A percentile compares a stretch with the other conserved stretches of the same genome.
Conservation (phyloP, 2,329 filamentous ascomycete species). For the Neobulgaria alba region DNA sequence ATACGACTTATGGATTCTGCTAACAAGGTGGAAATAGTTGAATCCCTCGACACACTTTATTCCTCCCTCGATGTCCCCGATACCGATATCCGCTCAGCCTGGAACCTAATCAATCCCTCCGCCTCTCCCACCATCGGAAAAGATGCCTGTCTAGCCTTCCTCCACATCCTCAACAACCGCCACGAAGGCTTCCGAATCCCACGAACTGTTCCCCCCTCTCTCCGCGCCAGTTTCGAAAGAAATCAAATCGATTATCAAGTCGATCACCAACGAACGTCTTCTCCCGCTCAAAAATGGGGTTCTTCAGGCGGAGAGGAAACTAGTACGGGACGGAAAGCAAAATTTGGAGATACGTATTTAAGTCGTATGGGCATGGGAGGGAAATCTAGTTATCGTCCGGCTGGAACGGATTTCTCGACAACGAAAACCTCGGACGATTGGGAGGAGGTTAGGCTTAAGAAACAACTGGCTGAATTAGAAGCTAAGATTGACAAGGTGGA, state of each 20-base stretch:
- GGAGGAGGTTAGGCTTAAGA: constrained; percentile 93
- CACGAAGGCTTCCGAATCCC: constrained; percentile 95
- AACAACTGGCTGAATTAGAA: constrained; percentile 83
- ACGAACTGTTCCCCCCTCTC: constrained; percentile 80
- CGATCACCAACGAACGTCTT: constrained; percentile 59
- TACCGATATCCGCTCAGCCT: constrained; percentile 80
- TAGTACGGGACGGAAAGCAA: constrained; percentile 80
- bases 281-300: constrained; percentile 67
- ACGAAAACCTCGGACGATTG: constrained; percentile 85
- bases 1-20: background rate
- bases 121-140: constrained; percentile 79
- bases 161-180: constrained; percentile 92
- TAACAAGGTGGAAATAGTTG: constrained; percentile 44
- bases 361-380: constrained; percentile 72
- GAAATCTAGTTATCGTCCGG: constrained; percentile 68
- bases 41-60: constrained; percentile 75
- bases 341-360: constrained; percentile 95
- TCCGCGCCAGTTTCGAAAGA: constrained; percentile 85
- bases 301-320: constrained; percentile 72
- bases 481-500: constrained; percentile 80
- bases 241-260: constrained; percentile 96
- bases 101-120: constrained; percentile 95
- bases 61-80: constrained; percentile 66
- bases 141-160: constrained; percentile 86
- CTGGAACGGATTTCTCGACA: constrained; percentile 82